Evolutionary conservation across 2,329 filamentous ascomycete genomes (phyloP).

Genomic region (Chaetomium olivaceum): DNA sequence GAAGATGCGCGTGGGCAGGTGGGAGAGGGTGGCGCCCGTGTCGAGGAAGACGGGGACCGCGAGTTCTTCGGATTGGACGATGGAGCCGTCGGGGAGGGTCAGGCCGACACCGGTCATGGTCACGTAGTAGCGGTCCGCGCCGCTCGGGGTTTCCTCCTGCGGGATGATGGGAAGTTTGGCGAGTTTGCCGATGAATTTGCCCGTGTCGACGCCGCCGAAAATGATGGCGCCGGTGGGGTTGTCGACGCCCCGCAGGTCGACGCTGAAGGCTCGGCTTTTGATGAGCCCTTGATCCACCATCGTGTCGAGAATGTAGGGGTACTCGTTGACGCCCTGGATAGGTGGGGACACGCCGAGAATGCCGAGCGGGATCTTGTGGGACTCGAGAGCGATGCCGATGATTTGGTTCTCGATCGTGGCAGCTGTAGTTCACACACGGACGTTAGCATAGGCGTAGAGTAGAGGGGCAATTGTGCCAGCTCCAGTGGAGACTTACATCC

Average conservation of each 20-base stretch:
- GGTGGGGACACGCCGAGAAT: conserved; percentile 55
- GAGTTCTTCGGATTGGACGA: conserved; percentile 30
- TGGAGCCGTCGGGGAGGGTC: conserved; percentile 29
- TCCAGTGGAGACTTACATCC: conserved; percentile 39
- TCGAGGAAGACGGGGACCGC: conserved; percentile 45
- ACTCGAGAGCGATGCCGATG: conserved; percentile 50
- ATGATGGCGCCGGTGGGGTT: conserved; percentile 50
- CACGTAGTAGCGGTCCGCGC: conserved; percentile 41
- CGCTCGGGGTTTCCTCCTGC: conserved; percentile 25
- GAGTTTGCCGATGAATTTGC: conserved; percentile 52
- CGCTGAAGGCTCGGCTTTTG: conserved; percentile 51
- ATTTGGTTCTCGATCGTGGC: conserved; percentile 48
- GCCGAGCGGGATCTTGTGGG: conserved; percentile 51
- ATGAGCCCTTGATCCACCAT: conserved; percentile 51
- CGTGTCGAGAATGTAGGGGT: conserved; percentile 56
- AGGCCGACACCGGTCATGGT: conserved; percentile 34
- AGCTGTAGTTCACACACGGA: conserved; percentile 31
- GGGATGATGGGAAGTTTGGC: conserved; percentile 46
- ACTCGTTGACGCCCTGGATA: conserved; percentile 41
- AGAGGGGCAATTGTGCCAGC: background rate
- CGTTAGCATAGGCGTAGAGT: background rate
- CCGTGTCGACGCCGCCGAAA: conserved; percentile 55
- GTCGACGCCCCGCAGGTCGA: conserved; percentile 51
- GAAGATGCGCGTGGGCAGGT: conserved; percentile 48
- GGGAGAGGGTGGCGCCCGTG: conserved; percentile 53